Evolutionary conservation across 1,284 basidiomycete genomes (phyloP), one percentile per base, ranked within the genome.

Genomic region (Malassezia equina): DNA sequence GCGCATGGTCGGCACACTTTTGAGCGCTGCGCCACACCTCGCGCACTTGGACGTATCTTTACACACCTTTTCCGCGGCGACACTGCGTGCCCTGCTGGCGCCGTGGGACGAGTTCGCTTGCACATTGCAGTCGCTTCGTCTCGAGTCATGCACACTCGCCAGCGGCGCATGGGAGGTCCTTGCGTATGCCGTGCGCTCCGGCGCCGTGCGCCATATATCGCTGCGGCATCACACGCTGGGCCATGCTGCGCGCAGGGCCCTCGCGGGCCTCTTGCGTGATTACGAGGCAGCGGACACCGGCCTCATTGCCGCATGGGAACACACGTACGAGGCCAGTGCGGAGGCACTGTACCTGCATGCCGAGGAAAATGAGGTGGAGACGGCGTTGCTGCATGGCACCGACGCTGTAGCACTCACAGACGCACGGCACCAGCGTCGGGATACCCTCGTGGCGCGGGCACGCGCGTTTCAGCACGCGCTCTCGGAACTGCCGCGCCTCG

Each of bases 21-120:
- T 90, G 23, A 77, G 80, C 19, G 83, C 86, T 77, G 83, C 89
- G 1, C 82, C 81, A 63, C 81, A 77, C 45, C 76, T 96, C 11
- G 83, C 81, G 58, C 93, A 90, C 67, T 75, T 96, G 29, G 91
- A 98, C 71, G 76, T 98, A 23, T 91, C 89, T 1, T 88, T 89
- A 59, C 95, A 88, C 61, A 75, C 78, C 2, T 77, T 96, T 62
- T 90, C 96, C 72, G 87, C 86, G 71, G 85, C 83, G 66, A 80
- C 85, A 0, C 23, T 64, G 49, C 32, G 42, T 19, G 40, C 27
- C 13, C 24, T 57, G 13, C 42, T 56, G 2, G 1, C 31, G 5
- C 21, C 57, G 2, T 44, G 78, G 90, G 19, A 90, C 94, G 58
- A 86, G 85, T 60, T 29, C 23, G 12, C 17, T 1, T 19, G 11